Evolutionary conservation across 495 filamentous ascomycete species (phyloP), one percentile per base, ranked within the genome.

Genomic region (Amorphotheca resinae): DNA sequence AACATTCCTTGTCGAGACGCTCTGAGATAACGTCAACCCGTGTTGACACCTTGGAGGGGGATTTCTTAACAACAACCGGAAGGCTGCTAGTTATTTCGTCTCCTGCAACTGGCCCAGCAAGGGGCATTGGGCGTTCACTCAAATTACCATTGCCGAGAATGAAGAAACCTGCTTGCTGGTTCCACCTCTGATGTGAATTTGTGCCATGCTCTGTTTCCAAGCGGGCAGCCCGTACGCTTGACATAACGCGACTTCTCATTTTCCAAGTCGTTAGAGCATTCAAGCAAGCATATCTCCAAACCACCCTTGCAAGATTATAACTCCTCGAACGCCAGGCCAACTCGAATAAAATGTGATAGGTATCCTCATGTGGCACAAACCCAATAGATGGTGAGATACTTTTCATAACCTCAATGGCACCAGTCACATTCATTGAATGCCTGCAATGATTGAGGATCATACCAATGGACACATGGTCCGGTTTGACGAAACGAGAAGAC

Each of bases 201-300:
- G 12, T 33, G 4, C 31, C 32, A 41, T 12, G 25, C 1, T 22
- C 20, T 2, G 20, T 40, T 9, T 12, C 11, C 6, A 22, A 9
- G 2, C 20, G 14, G 12, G 25, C 23, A n/a, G 37, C 22, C 15
- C 7, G 11, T 18, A 52, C 16, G 22, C 50, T 53, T 9, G 15
- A 2, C 2, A 11, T 4, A 11, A 50, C 25, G 22, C 16, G 44
- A 1, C 3, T 9, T 26, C 52, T 33, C 52, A 54, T 51, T 9
- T 8, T 17, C 16, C 7, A 38, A 11, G 28, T 45, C 23, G 48
- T 51, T 1, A 28, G 22, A 9, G 39, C 43, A 12, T 22, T 20
- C 22, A 54, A 23, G 37, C 52, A 54, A 12, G 52, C 48, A 35
- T 54, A 54, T 42, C 35, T 47, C 52, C 52, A 54, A 7, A 54